A percentile compares a stretch with the other conserved stretches of the same genome.
Conservation (phyloP, 176 grass and related monocot species). For the Eragrostis curvula region DNA sequence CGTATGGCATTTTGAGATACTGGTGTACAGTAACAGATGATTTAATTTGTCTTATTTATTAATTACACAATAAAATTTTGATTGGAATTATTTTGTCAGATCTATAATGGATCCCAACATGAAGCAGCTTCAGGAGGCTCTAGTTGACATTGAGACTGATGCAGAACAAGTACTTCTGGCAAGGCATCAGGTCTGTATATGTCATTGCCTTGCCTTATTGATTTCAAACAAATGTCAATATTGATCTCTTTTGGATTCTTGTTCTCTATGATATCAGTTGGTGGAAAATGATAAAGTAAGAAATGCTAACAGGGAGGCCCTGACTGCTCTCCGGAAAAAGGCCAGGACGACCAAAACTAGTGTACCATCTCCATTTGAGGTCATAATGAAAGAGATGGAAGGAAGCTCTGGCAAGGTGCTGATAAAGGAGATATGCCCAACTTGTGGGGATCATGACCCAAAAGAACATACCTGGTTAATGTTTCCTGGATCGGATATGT, state of each 20-base stretch:
- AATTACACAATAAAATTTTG: background rate
- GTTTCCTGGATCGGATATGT: constrained; percentile 86
- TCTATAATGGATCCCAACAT: constrained; percentile 71
- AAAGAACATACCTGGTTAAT: constrained; percentile 56
- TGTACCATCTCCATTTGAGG: constrained; percentile 74
- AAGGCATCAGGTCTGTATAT: constrained; percentile 70
- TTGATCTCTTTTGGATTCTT: constrained; percentile 13
- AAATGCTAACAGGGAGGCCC: constrained; percentile 68
- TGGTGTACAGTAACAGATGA: background rate
- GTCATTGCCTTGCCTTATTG: constrained; percentile 1
- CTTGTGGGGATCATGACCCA: constrained; percentile 71
- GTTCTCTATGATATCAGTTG: constrained; percentile 45
- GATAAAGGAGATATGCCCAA: constrained; percentile 80
- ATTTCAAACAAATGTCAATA: background rate
- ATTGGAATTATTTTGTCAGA: constrained; percentile 34
- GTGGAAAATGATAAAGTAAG: constrained; percentile 77
- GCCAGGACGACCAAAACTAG: constrained; percentile 81
- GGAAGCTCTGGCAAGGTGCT: constrained; percentile 58
- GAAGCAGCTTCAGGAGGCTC: constrained; percentile 65
- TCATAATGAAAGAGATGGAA: constrained; percentile 86
- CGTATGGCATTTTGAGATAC: background rate
- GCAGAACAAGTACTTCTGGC: constrained; percentile 85
- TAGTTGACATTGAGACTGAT: constrained; percentile 79
- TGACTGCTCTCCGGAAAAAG: constrained; percentile 43
- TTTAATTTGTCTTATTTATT: constrained; percentile 2